These are phyloP conservation scores for Astrothelium subdiscretum DNA, from an alignment of 495 filamentous ascomycete species.

Conservation along the genomic window DNA sequence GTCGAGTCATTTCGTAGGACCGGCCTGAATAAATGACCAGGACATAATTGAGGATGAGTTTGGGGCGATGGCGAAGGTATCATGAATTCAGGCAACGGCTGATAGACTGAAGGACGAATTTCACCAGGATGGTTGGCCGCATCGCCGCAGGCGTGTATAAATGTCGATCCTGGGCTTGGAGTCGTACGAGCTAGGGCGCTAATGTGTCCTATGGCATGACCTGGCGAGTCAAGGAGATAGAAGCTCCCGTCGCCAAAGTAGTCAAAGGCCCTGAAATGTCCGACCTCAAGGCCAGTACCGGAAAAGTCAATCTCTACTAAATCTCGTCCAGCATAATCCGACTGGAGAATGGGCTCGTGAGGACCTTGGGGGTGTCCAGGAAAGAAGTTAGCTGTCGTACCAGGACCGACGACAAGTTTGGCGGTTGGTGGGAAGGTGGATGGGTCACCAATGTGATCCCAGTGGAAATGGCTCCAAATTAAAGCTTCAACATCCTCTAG, in stretches of 20 bases:
- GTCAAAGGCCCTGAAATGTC: conserved; percentile 42
- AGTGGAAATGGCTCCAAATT: conserved; percentile 32
- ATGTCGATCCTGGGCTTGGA: conserved; percentile 71
- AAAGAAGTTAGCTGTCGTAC: conserved; percentile 34
- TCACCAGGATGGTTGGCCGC: conserved; percentile 8
- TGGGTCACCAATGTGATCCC: conserved; percentile 51
- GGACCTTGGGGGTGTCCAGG: conserved; percentile 41
- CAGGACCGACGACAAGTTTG: conserved; percentile 41
- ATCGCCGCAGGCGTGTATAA: conserved; percentile 18
- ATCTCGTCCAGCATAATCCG: conserved; percentile 11
- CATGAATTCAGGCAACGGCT: conserved; percentile 8
- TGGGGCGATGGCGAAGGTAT: conserved; percentile 5
- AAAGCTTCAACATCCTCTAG: conserved; percentile 11
- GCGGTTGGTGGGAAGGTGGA: conserved; percentile 39
- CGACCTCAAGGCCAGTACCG: conserved; percentile 19
- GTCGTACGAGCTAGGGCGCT: conserved; percentile 39
- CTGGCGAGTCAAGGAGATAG: conserved; percentile 35
- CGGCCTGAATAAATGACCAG: conserved; percentile 7
- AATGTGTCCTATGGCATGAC: conserved; percentile 37
- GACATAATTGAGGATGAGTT: conserved; percentile 4
- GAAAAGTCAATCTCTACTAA: conserved; percentile 8
- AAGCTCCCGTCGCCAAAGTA: conserved; percentile 37
- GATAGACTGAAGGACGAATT: conserved; percentile 8
- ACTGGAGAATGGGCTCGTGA: neutral
- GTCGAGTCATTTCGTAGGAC: conserved; percentile 4